Base-by-base conservation (phyloP, 108 stramenopile genomes). In the Pseudonitzschia delicatissima region DNA sequence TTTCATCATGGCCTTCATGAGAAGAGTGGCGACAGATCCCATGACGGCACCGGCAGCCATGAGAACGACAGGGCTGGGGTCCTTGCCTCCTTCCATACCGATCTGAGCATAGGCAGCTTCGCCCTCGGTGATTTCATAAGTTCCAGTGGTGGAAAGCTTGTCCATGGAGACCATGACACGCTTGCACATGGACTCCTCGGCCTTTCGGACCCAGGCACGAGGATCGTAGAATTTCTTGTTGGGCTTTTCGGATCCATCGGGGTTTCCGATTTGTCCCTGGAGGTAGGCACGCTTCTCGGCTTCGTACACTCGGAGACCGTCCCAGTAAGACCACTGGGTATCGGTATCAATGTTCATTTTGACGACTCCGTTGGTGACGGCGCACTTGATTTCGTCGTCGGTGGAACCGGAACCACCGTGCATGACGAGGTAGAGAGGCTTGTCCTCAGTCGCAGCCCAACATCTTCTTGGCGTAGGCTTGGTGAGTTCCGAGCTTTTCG, bases 301-400 rank as follows among this genome's bases (percentile, higher is more conserved):
- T 62, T 91, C 91, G 49, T 92, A 96, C n/a, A 45, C 67, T 45
- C 90, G 83, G 36, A 91, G 71, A 52, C 96, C 96, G 65, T 94
- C 91, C 95, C 95, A 96, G 85, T 91, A 96, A 5, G 91, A 74
- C 97, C 97, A 98, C 87, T 97, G 97, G 28, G 95, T 97, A 83
- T 98, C 97, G 13, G 97, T 98, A 72, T 98, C 97, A 77, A 98
- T 92, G 79, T 98, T 98, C 97, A 98, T 98, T 93, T 98, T 98
- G 63, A 98, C 84, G 47, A 95, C 94, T 48, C 97, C 97, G 42
- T 88, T 83, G 48, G 67, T 57, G 64, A 92, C 83, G 34, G 97
- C 97, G 47, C 77, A 82, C 52, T 73, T 48, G 80, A 98, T 98
- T 74, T 98, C 97, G 15, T 91, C 88, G 57, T 93, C 87, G 27